Percentiles rank a stretch among this genome's conserved stretches.
phyloP scores from a whole-genome alignment of 1,139 yeast species.

The Yamadazyma jaroonii region DNA sequence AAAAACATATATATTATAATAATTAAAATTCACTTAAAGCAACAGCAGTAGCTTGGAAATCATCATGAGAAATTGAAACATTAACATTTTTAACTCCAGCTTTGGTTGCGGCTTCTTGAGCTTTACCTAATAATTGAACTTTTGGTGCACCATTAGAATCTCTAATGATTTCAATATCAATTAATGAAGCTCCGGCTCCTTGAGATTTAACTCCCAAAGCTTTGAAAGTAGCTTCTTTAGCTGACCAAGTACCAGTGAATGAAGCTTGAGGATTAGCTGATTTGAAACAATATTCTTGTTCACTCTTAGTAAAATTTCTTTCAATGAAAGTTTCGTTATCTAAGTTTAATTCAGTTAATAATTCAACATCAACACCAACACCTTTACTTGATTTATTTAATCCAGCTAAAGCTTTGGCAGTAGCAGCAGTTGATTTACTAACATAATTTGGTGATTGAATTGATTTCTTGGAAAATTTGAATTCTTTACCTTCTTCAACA shows the following conservation, averaged over 20 bases:
- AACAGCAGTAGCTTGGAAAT: constrained; percentile 95
- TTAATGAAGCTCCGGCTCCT: constrained; percentile 94
- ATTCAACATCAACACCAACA: constrained; percentile 97
- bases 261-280: constrained; percentile 85
- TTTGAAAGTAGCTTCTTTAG: constrained; percentile 98
- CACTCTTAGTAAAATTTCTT: constrained; percentile 84
- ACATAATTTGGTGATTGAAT: constrained; percentile 38
- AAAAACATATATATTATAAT: too few relatives aligned
- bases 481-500: constrained; percentile 55
- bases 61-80: constrained; percentile 94
- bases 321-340: constrained; percentile 86
- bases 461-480: constrained; percentile 44
- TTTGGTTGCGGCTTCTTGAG: constrained; percentile 65
- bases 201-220: constrained; percentile 83
- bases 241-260: constrained; percentile 98
- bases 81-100: constrained; percentile 72
- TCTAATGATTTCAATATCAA: constrained; percentile 84
- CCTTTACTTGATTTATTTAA: constrained; percentile 56
- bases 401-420: constrained; percentile 49
- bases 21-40: constrained; percentile 71
- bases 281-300: constrained; percentile 70
- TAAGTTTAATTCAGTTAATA: constrained; percentile 73
- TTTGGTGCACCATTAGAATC: constrained; percentile 78
- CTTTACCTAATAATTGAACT: constrained; percentile 74
- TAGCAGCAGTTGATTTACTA: constrained; percentile 35